A percentile compares a stretch with the other conserved stretches of the same genome.
Evolutionary conservation across 2,329 filamentous ascomycete genomes (phyloP).

Genomic region (Aureobasidium sp.): DNA sequence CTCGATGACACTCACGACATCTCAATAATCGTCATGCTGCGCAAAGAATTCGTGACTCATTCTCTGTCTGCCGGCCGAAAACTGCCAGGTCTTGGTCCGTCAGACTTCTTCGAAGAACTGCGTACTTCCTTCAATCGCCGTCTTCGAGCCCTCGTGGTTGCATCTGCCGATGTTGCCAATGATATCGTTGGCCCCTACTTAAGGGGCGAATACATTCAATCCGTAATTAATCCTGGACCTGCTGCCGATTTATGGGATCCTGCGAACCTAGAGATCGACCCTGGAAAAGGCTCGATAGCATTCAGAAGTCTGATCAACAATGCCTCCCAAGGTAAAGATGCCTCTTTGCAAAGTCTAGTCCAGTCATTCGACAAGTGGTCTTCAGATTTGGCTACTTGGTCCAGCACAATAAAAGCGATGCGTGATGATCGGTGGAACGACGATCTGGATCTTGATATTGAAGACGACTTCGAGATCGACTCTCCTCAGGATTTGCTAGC

Average conservation of each 20-base stretch:
- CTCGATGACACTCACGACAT: conserved; percentile 1
- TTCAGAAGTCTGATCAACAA: conserved; percentile 66
- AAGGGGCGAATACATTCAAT: not conserved
- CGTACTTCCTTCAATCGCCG: conserved; percentile 13
- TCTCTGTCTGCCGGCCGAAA: conserved; percentile 13
- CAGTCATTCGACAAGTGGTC: conserved; percentile 66
- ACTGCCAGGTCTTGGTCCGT: conserved; percentile 16
- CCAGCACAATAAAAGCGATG: conserved; percentile 56
- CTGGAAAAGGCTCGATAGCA: conserved; percentile 29
- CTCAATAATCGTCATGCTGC: not conserved
- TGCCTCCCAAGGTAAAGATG: conserved; percentile 64
- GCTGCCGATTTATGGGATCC: conserved; percentile 23
- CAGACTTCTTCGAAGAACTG: conserved; percentile 14
- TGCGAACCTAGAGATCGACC: conserved; percentile 22
- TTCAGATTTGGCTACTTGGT: conserved; percentile 61
- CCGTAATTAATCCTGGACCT: not conserved
- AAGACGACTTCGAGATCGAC: conserved; percentile 62
- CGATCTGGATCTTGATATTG: conserved; percentile 56
- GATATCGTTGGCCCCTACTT: not conserved
- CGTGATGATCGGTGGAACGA: conserved; percentile 67
- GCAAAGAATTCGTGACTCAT: conserved; percentile 10
- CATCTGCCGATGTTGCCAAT: not conserved
- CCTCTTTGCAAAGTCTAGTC: conserved; percentile 55
- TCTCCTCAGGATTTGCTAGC: conserved; percentile 55
- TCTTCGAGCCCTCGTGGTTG: not conserved